phyloP scores from a whole-genome alignment of 306 rosid genomes.

The Fragaria nilgerrensis region DNA sequence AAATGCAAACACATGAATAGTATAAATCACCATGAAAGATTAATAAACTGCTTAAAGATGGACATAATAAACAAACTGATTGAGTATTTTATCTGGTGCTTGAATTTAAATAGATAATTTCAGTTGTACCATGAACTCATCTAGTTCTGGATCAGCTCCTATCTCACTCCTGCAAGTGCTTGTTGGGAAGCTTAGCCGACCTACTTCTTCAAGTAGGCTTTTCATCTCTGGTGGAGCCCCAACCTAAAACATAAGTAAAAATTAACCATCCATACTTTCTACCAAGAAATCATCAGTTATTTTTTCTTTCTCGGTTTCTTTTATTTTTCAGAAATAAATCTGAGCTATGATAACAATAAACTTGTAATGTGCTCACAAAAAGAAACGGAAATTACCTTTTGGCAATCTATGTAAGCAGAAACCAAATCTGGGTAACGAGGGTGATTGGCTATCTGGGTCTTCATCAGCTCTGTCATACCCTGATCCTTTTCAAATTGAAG shows the following conservation, averaged over 20 bases:
- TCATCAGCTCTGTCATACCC: slow-evolving; percentile 47
- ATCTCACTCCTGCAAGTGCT: slow-evolving; percentile 37
- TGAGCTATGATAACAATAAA: neutral
- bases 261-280: neutral
- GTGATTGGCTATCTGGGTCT: slow-evolving; percentile 68
- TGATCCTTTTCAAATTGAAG: slow-evolving; percentile 25
- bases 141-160: slow-evolving; percentile 89
- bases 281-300: neutral
- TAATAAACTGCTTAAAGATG: neutral
- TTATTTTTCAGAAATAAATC: neutral
- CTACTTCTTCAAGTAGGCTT: slow-evolving; percentile 58
- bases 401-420: slow-evolving; percentile 68
- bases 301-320: neutral
- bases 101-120: too few species aligned
- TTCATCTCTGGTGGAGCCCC: slow-evolving; percentile 77
- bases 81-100: neutral
- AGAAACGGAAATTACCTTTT: slow-evolving; percentile 41
- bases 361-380: neutral
- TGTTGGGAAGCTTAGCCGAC: slow-evolving; percentile 34
- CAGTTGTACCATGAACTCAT: slow-evolving; percentile 63
- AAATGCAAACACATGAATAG: neutral
- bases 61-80: too few species aligned
- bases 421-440: slow-evolving; percentile 68
- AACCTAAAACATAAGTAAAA: slow-evolving; percentile 33
- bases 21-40: neutral